These are phyloP conservation scores for Colletotrichum endophyticum DNA, from an alignment of 2,329 filamentous ascomycete genomes.

Conservation along the genomic window DNA sequence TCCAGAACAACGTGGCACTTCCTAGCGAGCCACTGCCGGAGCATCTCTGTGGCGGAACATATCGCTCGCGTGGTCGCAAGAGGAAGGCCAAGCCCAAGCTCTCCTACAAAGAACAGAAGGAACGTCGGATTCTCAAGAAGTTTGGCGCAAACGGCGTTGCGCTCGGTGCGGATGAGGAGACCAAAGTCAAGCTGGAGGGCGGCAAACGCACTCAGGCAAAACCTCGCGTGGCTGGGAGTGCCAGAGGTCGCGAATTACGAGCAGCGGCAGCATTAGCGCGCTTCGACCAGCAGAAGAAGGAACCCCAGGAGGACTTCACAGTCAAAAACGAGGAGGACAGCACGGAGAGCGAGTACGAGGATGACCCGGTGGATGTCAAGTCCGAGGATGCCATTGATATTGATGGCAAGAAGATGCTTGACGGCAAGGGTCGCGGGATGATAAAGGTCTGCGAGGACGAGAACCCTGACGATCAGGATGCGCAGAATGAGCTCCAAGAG, in stretches of 20 bases:
- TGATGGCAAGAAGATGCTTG: constrained; percentile 68
- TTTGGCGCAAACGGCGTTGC: constrained; percentile 74
- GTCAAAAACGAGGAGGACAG: constrained; percentile 37
- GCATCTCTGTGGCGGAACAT: constrained; percentile 84
- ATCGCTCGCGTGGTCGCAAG: constrained; percentile 59
- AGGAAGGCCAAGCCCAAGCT: constrained; percentile 61
- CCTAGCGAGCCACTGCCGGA: constrained; percentile 66
- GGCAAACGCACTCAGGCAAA: constrained; percentile 67
- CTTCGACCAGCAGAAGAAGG: constrained; percentile 66
- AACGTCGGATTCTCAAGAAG: constrained; percentile 74
- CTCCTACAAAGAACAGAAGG: constrained; percentile 75
- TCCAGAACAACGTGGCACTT: constrained; percentile 56
- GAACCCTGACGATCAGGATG: constrained; percentile 57
- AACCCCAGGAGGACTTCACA: constrained; percentile 42
- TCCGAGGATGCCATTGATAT: constrained; percentile 65
- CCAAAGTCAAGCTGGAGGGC: constrained; percentile 70
- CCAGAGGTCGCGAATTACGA: constrained; percentile 74
- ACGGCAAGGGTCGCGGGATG: constrained; percentile 70
- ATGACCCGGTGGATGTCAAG: constrained; percentile 43
- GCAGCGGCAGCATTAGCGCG: constrained; percentile 79
- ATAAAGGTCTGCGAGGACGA: constrained; percentile 79
- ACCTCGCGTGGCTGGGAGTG: constrained; percentile 76
- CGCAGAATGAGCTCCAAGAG: constrained; percentile 70
- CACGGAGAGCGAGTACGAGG: constrained; percentile 52
- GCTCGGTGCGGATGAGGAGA: constrained; percentile 71